phyloP scores from a whole-genome alignment of 2,329 filamentous ascomycete species.

The Xylariales sp. region DNA sequence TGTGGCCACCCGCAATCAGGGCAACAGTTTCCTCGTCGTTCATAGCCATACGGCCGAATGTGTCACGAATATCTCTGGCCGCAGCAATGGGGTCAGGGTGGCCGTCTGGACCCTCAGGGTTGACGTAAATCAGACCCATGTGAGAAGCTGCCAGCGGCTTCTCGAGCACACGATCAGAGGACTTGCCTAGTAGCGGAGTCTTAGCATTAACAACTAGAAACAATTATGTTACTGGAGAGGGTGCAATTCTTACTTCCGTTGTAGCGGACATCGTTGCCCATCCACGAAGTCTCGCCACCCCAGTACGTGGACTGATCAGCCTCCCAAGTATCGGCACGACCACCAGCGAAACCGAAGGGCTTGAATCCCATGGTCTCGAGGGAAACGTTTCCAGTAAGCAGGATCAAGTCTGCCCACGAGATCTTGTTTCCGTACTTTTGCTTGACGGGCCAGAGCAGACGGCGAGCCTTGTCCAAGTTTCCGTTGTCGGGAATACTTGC shows the following conservation, averaged over 20 bases:
- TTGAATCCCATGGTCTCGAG: constrained; percentile 73
- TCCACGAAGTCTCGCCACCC: constrained; percentile 71
- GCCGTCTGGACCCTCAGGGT: constrained; percentile 73
- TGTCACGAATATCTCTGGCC: constrained; percentile 67
- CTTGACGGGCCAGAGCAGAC: constrained; percentile 77
- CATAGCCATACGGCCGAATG: constrained; percentile 79
- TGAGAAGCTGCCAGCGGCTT: constrained; percentile 62
- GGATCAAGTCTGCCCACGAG: constrained; percentile 71
- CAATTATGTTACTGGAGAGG: too few species aligned
- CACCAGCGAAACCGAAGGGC: constrained; percentile 70
- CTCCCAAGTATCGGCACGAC: constrained; percentile 69
- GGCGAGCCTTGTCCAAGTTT: constrained; percentile 74
- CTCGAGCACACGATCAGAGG: constrained; percentile 62
- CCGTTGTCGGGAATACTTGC: constrained; percentile 82
- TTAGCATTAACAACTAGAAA: too few species aligned
- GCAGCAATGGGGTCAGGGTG: constrained; percentile 65
- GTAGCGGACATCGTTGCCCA: constrained; percentile 72
- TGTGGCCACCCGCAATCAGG: constrained; percentile 73
- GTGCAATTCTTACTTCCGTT: too few species aligned
- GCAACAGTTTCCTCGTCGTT: constrained; percentile 78
- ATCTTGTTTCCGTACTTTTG: constrained; percentile 82
- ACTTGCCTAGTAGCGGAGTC: too few species aligned
- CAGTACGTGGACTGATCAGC: constrained; percentile 74
- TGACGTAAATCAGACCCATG: constrained; percentile 80
- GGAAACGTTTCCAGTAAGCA: constrained; percentile 72